phyloP scores from a whole-genome alignment of 257 asterid genomes.

The Handroanthus guayacan region DNA sequence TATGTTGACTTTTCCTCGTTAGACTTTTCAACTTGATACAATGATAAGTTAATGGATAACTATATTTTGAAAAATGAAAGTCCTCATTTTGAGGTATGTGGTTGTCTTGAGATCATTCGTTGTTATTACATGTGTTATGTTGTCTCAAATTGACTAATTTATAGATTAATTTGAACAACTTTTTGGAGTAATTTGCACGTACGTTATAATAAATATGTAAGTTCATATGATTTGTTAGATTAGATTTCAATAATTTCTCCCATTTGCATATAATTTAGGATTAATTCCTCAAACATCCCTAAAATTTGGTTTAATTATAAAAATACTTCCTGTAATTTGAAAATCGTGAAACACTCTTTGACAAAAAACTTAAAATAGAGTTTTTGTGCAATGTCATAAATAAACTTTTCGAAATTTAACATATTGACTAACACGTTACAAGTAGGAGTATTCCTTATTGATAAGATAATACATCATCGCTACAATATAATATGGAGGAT shows the following conservation, averaged over 20 bases:
- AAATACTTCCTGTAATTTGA: too few relatives aligned
- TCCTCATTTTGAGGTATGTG: conserved; percentile 13
- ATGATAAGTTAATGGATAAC: not conserved
- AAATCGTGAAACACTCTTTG: too few relatives aligned
- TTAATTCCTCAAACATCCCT: not conserved
- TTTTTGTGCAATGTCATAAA: too few relatives aligned
- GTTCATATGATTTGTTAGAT: not conserved
- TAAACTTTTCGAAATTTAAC: too few relatives aligned
- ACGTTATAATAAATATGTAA: not conserved
- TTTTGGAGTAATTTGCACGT: not conserved
- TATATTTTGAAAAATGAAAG: not conserved
- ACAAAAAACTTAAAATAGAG: too few relatives aligned
- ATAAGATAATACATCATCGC: too few relatives aligned
- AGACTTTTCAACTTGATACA: conserved; percentile 12
- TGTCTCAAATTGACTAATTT: not conserved
- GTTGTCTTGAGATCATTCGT: conserved; percentile 1
- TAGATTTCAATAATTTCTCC: not conserved
- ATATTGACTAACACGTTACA: too few relatives aligned
- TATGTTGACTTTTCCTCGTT: conserved; percentile 17
- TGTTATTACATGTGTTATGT: not conserved
- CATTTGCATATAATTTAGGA: not conserved
- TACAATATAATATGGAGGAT: too few relatives aligned
- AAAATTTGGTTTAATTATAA: too few relatives aligned
- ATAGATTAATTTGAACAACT: not conserved
- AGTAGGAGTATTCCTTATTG: too few relatives aligned